Conservation (phyloP, 2,329 filamentous ascomycete genomes). For the Lojkania enalia region DNA sequence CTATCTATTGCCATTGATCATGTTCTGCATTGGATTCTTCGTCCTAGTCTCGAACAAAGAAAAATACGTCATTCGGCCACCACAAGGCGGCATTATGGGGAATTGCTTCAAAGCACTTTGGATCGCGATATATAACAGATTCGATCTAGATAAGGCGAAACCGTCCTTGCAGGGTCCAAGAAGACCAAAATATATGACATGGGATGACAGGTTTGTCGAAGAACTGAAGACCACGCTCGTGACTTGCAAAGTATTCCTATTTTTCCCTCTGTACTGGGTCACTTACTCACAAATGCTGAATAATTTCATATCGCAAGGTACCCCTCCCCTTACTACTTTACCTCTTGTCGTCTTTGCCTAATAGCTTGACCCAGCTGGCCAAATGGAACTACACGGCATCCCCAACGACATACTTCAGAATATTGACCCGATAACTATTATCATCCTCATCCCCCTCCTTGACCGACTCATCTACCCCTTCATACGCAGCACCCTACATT, state of each 20-base stretch:
- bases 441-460: conserved; percentile 52
- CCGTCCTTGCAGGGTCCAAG: conserved; percentile 55
- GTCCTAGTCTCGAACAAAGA: conserved; percentile 48
- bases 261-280: conserved; percentile 54
- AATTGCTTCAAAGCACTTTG: conserved; percentile 61
- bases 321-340: conserved; percentile 3
- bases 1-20: conserved; percentile 64
- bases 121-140: conserved; percentile 57
- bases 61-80: conserved; percentile 42
- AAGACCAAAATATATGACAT: conserved; percentile 51
- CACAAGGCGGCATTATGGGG: conserved; percentile 42
- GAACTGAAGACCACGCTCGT: conserved; percentile 68
- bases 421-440: conserved; percentile 51
- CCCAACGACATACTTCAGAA: conserved; percentile 56
- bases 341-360: background rate
- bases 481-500: conserved; percentile 45
- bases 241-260: conserved; percentile 70
- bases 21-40: conserved; percentile 67
- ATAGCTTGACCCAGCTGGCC: conserved; percentile 36
- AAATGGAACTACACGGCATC: conserved; percentile 52
- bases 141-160: conserved; percentile 64
- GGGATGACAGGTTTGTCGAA: conserved; percentile 72
- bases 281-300: conserved; percentile 52
- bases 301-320: conserved; percentile 53
- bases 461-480: conserved; percentile 52